Base-by-base conservation (phyloP, 1,284 basidiomycete species). In the Tilletiopsis washingtonensis region DNA sequence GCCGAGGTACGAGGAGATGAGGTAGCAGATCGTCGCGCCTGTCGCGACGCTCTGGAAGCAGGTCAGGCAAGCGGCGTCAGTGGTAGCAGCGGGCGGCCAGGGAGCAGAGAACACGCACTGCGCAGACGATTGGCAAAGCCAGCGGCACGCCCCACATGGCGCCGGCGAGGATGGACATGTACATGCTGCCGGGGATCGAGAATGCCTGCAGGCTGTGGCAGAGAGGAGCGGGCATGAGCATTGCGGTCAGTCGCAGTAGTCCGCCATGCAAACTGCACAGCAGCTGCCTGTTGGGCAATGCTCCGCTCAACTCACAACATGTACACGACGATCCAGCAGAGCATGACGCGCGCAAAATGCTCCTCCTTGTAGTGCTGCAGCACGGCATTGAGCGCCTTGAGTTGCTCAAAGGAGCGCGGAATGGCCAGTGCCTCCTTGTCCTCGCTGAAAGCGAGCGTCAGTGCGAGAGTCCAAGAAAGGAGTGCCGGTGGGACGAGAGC, bases 101-200 rank as follows among this genome's bases (percentile, higher is more conserved):
- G 23, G 32, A 21, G 4, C 7, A n/a, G 3, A 74, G 76, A 70
- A 43, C 77, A 77, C n/a, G n/a, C n/a, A n/a, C n/a, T 1, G 85
- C 80, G 67, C 91, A 97, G 5, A 88, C 87, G n/a, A 97, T 79
- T 1, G 88, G 84, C 1, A 97, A 79, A 0, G 91, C 91, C 5
- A 84, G 76, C 1, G 87, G 77, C n/a, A 94, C 84, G 29, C 93
- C 91, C 83, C 91, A 98, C 5, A 97, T 84, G 0, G 93, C 93
- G 26, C 93, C 93, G 12, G 88, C 91, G 6, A 97, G 82, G 69
- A 97, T 96, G 45, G 88, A 90, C 54, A 98, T 82, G 74, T 98
- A 98, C 91, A 97, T 97, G 20, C 89, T 93, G 0, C 93, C 93
- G 0, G 93, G 93, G 4, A 98, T 80, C 2, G 88, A 91, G 75